Evolutionary conservation across 495 filamentous ascomycete genomes (phyloP).

Genomic region (Hypoxylon lenormandii): DNA sequence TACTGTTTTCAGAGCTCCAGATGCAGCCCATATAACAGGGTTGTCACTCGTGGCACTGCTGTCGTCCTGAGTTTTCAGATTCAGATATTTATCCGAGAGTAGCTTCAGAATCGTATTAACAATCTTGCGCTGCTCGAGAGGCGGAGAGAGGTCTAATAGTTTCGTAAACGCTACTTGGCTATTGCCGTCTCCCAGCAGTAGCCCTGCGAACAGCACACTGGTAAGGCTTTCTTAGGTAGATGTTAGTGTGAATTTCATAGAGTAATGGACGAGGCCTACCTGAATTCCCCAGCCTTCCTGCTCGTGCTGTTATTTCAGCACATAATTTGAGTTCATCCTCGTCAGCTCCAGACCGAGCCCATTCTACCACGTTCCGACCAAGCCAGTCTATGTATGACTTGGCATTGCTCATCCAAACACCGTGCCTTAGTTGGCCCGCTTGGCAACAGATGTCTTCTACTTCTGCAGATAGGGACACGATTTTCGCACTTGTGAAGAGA

Average conservation of each 20-base stretch:
- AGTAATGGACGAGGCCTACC: slow-evolving; percentile 62
- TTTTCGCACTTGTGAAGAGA: slow-evolving; percentile 75
- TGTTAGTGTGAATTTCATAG: slow-evolving; percentile 29
- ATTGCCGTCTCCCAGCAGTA: slow-evolving; percentile 59
- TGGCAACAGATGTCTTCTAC: slow-evolving; percentile 67
- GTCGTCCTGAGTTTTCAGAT: slow-evolving; percentile 56
- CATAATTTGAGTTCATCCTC: slow-evolving; percentile 65
- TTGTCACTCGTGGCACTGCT: slow-evolving; percentile 51
- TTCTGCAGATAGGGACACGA: slow-evolving; percentile 79
- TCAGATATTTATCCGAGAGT: slow-evolving; percentile 68
- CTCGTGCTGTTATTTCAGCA: slow-evolving; percentile 71
- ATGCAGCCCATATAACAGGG: slow-evolving; percentile 60
- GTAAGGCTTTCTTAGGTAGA: slow-evolving; percentile 65
- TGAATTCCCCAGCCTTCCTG: slow-evolving; percentile 77
- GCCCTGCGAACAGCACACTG: slow-evolving; percentile 59
- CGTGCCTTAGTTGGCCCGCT: slow-evolving; percentile 49
- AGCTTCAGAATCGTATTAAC: slow-evolving; percentile 69
- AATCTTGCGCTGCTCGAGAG: slow-evolving; percentile 69
- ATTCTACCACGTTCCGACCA: slow-evolving; percentile 70
- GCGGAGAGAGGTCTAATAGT: slow-evolving; percentile 63
- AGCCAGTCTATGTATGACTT: slow-evolving; percentile 78
- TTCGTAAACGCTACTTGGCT: slow-evolving; percentile 50
- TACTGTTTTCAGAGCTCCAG: slow-evolving; percentile 58
- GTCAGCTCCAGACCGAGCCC: slow-evolving; percentile 55
- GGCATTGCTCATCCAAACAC: slow-evolving; percentile 75